Evolutionary conservation across 768 basidiomycete genomes (phyloP), one percentile per base, ranked within the genome.

Genomic region (Heimioporus sp.): DNA sequence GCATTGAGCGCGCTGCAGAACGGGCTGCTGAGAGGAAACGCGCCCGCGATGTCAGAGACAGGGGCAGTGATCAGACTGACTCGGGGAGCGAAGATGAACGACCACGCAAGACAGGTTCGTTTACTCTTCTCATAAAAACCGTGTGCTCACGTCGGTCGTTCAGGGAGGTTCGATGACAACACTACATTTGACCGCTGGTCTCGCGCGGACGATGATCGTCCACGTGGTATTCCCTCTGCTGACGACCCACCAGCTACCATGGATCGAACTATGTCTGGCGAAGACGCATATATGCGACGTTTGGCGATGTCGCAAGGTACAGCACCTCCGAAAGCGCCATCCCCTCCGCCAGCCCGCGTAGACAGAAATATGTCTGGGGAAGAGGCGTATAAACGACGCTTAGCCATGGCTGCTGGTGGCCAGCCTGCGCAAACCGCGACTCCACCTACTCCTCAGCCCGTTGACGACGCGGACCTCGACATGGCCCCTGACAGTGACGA

Each of bases 281-380:
- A 92, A 46, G 90, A 90, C 60, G 90, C 87, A 5, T 92, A 85
- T 64, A 82, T 84, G 61, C 85, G 87, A 30, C 83, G 90, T 20
- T 74, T 90, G 16, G 86, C 88, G 9, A 75, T 92, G 78, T 88
- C 88, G 5, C 65, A 67, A 17, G 70, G 68, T 12, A 30, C 53
- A 20, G 51, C 52, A 10, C 53, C 43, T 12, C 52, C 66, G n/a
- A 58, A 56, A 20, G 58, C 47, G 1, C 57, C 56, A 30, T 67
- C 64, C 42, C 53, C 68, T 3, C 34, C 77, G 16, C 70, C 77
- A 17, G 69, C 71, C 5, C 63, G 69, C 2, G 67, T 79, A 0
- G 77, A 80, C 28, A 67, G 69, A 32, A 71, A 67, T 35, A 70
- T 85, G 57, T 82, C 82, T 3, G 89, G 88, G n/a, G 90, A 92